Evolutionary conservation across 2,329 filamentous ascomycete species (phyloP).

Genomic region (Hypoxylon sp.): DNA sequence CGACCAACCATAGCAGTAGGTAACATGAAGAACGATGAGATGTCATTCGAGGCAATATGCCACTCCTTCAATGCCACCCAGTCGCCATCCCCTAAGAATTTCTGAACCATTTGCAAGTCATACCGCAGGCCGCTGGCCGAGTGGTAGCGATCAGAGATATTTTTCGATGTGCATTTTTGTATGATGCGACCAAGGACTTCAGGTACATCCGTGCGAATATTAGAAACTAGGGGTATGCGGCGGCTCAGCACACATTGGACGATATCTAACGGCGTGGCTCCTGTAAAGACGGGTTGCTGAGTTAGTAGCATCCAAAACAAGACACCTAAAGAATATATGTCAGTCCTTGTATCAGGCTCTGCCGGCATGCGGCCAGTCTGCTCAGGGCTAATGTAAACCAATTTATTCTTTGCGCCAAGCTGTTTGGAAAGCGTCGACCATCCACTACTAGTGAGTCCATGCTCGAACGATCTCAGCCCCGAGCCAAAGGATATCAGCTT

Average conservation of each 20-base stretch:
- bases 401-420: conserved; percentile 84
- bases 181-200: conserved; percentile 84
- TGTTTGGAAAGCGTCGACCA: conserved; percentile 88
- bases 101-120: conserved; percentile 78
- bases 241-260: conserved; percentile 88
- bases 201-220: conserved; percentile 82
- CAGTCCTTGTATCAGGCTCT: conserved; percentile 89
- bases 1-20: conserved; percentile 84
- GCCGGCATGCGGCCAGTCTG: conserved; percentile 93
- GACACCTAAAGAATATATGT: conserved; percentile 91
- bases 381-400: conserved; percentile 92
- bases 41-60: conserved; percentile 81
- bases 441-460: conserved; percentile 83
- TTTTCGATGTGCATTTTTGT: conserved; percentile 91
- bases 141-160: conserved; percentile 86
- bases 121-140: conserved; percentile 86
- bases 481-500: conserved; percentile 87
- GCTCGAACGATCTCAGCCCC: conserved; percentile 87
- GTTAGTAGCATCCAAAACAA: conserved; percentile 88
- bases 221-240: conserved; percentile 78
- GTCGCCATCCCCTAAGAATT: conserved; percentile 79
- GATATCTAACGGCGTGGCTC: conserved; percentile 83
- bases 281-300: conserved; percentile 81
- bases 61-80: conserved; percentile 74
- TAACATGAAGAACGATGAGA: conserved; percentile 91